These are phyloP conservation scores for Globisporangium mamillatum DNA, from an alignment of 352 stramenopile species.

Conservation along the genomic window DNA sequence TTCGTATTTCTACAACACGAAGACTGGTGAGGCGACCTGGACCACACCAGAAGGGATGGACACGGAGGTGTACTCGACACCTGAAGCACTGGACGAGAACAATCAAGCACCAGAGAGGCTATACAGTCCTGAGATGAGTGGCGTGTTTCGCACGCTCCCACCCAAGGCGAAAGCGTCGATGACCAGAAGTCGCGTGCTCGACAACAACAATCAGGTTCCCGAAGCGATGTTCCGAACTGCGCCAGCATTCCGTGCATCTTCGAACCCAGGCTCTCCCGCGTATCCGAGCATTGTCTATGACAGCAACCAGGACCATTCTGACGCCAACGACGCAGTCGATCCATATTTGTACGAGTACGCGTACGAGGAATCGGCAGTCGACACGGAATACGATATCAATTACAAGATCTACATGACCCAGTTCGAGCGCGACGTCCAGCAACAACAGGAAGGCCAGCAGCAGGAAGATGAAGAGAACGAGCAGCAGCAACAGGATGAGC, in stretches of 20 bases:
- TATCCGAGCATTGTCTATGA: background rate
- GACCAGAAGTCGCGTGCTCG: background rate
- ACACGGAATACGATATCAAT: constrained; percentile 65
- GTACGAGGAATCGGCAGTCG: constrained; percentile 27
- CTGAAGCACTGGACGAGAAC: background rate
- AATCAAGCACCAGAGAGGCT: constrained; percentile 1
- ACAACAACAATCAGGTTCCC: background rate
- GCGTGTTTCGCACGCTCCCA: constrained; percentile 18
- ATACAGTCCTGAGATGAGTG: background rate
- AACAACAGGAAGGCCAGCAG: constrained; percentile 19
- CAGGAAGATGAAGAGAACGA: constrained; percentile 6
- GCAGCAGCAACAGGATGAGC: constrained; percentile 15
- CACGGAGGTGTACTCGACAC: background rate
- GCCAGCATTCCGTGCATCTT: background rate
- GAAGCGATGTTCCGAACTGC: constrained; percentile 21
- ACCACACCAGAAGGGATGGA: constrained; percentile 33
- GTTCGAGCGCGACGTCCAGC: constrained; percentile 26
- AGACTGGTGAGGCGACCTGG: constrained; percentile 71
- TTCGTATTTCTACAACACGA: constrained; percentile 69
- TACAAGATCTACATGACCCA: constrained; percentile 75
- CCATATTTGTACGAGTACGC: constrained; percentile 19
- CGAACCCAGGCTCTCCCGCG: background rate
- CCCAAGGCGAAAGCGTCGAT: constrained; percentile 12
- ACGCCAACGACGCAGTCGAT: background rate
- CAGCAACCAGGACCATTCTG: background rate